phyloP scores from a whole-genome alignment of 2,329 filamentous ascomycete species.

The Epichloe typhina region DNA sequence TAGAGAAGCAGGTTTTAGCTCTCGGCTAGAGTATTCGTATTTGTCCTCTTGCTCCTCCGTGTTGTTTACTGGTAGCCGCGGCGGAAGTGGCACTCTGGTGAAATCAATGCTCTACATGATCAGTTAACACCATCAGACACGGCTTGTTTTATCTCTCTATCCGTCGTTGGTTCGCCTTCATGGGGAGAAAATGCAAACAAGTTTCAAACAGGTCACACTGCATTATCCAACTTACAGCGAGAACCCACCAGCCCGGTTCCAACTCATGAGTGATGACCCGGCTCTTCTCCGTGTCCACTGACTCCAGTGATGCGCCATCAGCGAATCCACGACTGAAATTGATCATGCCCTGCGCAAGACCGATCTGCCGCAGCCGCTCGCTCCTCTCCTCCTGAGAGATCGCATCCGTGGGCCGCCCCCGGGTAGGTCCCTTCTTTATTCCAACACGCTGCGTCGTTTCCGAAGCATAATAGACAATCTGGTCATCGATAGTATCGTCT shows the following conservation, averaged over 20 bases:
- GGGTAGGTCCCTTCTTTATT: conserved; percentile 28
- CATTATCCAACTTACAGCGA: conserved; percentile 51
- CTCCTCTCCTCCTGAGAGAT: conserved; percentile 57
- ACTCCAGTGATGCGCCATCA: conserved; percentile 60
- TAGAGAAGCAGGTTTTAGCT: conserved; percentile 71
- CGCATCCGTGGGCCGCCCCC: conserved; percentile 27
- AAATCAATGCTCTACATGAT: conserved; percentile 49
- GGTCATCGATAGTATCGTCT: conserved; percentile 51
- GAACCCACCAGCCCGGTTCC: conserved; percentile 87
- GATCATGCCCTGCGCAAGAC: conserved; percentile 91
- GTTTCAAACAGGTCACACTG: neutral
- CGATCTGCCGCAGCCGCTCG: conserved; percentile 81
- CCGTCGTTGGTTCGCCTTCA: too few species aligned
- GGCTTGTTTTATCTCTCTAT: neutral
- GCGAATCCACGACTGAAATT: conserved; percentile 86
- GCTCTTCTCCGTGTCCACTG: conserved; percentile 81
- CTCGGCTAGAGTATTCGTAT: conserved; percentile 75
- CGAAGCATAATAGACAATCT: conserved; percentile 90
- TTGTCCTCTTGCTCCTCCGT: conserved; percentile 27
- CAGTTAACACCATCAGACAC: conserved; percentile 2
- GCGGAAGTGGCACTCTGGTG: conserved; percentile 55
- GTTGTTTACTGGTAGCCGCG: conserved; percentile 31
- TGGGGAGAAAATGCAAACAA: neutral
- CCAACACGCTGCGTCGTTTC: conserved; percentile 28
- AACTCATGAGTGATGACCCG: conserved; percentile 77